Evolutionary conservation across 2,329 filamentous ascomycete species (phyloP), one percentile per base, ranked within the genome.

Genomic region (Cytospora leucostoma): DNA sequence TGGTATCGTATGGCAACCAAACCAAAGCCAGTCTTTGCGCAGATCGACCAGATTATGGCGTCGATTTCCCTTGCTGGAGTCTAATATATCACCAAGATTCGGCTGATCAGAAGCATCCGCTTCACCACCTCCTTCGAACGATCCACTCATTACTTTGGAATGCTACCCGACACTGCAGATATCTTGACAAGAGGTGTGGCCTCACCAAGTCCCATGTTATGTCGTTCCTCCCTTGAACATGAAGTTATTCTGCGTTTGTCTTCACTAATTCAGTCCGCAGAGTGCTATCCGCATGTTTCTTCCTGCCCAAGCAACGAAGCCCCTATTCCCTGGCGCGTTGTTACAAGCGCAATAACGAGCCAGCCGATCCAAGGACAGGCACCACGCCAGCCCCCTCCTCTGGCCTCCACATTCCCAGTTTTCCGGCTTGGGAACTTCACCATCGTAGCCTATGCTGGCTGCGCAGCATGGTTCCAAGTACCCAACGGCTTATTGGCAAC

Each of bases 401-500:
- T 7, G 54, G 27, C 17, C 60, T 56, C 1, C 53, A 53, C 38
- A 62, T 40, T 33, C n/a, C n/a, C n/a, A n/a, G 53, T 56, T 7
- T 57, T 53, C 13, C 57, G 21, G 21, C 53, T 27, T 15, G 60
- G 47, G 3, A 44, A 56, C 44, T 27, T 54, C 12, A 62, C 44
- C 33, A 62, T 52, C 5, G 53, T 52, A 4, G 54, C 47, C 32
- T 40, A 27, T 7, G 53, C 54, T 1, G 60, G 50, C 32, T 57
- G 38, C 15, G 19, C 53, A 11, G 40, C 21, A 15, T 52, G 38
- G 15, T 2, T 35, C 32, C 60, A 8, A 62, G 33, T 2, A 62
- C 53, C n/a, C 60, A 54, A 53, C 54, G 60, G 57, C n/a, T 57
- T 54, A 7, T 47, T 62, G 15, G 57, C 54, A 6, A 62, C 52